Evolutionary conservation across 2,329 filamentous ascomycete genomes (phyloP), one percentile per base, ranked within the genome.

Genomic region (Aspergillus sp.): DNA sequence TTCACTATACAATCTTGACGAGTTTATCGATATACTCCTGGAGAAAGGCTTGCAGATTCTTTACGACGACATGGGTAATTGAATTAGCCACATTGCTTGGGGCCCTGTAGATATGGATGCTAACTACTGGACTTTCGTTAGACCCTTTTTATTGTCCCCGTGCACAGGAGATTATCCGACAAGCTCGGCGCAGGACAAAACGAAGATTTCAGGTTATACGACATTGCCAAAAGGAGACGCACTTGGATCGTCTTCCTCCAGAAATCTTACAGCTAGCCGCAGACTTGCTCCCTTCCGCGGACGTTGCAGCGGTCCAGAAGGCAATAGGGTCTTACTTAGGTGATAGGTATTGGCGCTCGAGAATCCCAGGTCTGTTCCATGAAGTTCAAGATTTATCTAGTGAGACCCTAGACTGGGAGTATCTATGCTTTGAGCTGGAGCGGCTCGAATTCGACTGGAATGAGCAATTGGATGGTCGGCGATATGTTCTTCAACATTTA

Each of bases 331-430:
- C 19, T n/a, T 50, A 55, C 17, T 19, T 55, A 2, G 37, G 53
- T 4, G 53, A 55, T 50, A 27, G 3, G 17, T 55, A 55, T 44
- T 55, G 53, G 53, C 53, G 37, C n/a, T 50, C 37, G 5, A 19
- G 46, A 27, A 39, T 34, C 17, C 19, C 53, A 19, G 12, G 13
- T 12, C 11, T 55, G 5, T 55, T 55, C 5, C 53, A 55, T 6
- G 53, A 55, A 41, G 37, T 19, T 19, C 22, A 8, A 17, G 46
- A 15, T 5, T 13, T 54, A 13, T 40, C 44, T 11, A 33, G 27
- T 7, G 52, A 33, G 44, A 42, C 13, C 12, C n/a, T 55, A 5
- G 24, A 49, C 34, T 55, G 52, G 52, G 44, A 48, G n/a, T 55
- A 12, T 42, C 44, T 55, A 15, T 55, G 46, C 17, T 13, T 19